Evolutionary conservation across 2,329 filamentous ascomycete genomes (phyloP).

Genomic region (Xylariales sp.): DNA sequence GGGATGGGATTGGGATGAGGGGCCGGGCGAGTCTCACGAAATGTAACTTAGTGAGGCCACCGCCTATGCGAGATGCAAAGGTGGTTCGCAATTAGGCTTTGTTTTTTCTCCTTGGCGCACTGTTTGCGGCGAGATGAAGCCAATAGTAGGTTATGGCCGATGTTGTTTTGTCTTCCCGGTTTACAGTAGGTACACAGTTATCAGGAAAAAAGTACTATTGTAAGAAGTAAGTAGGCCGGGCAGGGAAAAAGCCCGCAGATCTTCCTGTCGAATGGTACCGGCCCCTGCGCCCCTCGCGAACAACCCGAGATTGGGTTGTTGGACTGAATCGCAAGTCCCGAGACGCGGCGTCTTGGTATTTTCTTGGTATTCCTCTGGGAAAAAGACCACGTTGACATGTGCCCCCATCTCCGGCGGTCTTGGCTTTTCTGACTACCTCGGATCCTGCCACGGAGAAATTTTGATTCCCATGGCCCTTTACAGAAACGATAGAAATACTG

Average conservation of each 20-base stretch:
- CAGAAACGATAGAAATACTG: too few species aligned
- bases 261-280: slow-evolving; percentile 21
- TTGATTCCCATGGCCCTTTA: too few species aligned
- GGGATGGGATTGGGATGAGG: too few species aligned
- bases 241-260: slow-evolving; percentile 13
- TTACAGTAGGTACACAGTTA: slow-evolving; percentile 8
- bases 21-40: background rate
- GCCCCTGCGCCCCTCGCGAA: slow-evolving; percentile 14
- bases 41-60: slow-evolving; percentile 6
- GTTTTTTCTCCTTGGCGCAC: background rate
- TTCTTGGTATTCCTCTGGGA: slow-evolving; percentile 27
- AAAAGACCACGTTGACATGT: background rate
- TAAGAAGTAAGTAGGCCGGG: background rate
- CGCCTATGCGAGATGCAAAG: background rate
- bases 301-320: slow-evolving; percentile 22
- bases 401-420: background rate
- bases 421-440: background rate
- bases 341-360: slow-evolving; percentile 32
- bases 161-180: background rate
- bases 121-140: background rate
- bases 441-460: too few species aligned
- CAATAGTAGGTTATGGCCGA: slow-evolving; percentile 10
- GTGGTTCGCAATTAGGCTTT: background rate
- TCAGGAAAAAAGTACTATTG: background rate
- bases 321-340: slow-evolving; percentile 24